Base-by-base conservation (phyloP, 257 asterid species). In the Lantana camara region DNA sequence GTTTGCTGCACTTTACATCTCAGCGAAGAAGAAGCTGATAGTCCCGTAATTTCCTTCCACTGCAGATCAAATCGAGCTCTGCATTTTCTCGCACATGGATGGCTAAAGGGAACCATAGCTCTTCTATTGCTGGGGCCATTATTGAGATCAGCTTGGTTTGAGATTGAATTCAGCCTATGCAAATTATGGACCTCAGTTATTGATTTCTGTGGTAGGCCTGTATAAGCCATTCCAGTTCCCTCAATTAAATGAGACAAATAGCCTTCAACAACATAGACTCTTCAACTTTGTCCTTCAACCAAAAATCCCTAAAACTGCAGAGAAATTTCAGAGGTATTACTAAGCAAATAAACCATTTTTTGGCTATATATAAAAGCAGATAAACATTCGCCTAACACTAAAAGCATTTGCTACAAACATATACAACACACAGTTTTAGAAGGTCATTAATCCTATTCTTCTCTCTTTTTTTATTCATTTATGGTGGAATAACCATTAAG, bases 171-270 rank as follows among this genome's bases (percentile, higher is more conserved):
- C 44, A 30, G 53, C 40, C 66, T 44, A 16, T 65, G 92, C 60
- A 73, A 17, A 42, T 34, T 55, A 45, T 72, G 71, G 68, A 79
- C 75, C 75, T 77, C 85, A 54, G 64, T 30, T 73, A 72, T 49
- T 22, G 77, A 54, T 53, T 77, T 77, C 3, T 75, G 86, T 16
- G 87, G 83, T 14, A 71, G 60, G 20, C 67, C 66, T 57, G 74
- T 45, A 63, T 61, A 63, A 23, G 79, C 78, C 89, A 85, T 88
- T 61, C 22, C 27, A 66, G 67, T 44, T 71, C 60, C 66, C 37
- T 41, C 47, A 38, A 32, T 35, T 69, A 16, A 60, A 48, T 3
- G 32, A 55, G 24, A 53, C 57, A 52, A 27, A 55, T 21, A 34
- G 47, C 10, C 23, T 30, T 60, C 50, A 7, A 47, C 15, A 27